These are phyloP conservation scores for Rhizopus arrhizus DNA, from an alignment of 371 early-diverging fungal species.

Conservation along the genomic window DNA sequence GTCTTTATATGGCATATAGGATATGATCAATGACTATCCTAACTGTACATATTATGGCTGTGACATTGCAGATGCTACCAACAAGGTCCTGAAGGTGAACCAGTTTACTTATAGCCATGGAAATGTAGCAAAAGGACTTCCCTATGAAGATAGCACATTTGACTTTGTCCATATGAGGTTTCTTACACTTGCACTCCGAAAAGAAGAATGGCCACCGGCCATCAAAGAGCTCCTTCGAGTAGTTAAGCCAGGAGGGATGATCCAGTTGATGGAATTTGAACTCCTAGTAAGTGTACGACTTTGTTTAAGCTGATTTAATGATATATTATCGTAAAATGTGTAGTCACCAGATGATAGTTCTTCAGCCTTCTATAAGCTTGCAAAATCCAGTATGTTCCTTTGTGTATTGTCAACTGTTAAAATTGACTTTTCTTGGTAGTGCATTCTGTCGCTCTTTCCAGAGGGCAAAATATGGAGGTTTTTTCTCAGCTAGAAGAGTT, in stretches of 20 bases:
- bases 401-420: too few relatives aligned
- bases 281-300: conserved; percentile 27
- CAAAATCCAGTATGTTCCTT: too few relatives aligned
- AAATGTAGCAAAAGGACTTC: conserved; percentile 44
- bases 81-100: conserved; percentile 26
- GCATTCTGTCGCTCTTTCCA: too few relatives aligned
- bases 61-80: conserved; percentile 40
- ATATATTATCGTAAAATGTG: too few relatives aligned
- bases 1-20: too few relatives aligned
- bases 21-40: conserved; percentile 41
- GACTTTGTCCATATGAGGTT: conserved; percentile 29
- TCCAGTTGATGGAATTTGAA: conserved; percentile 45
- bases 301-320: too few relatives aligned
- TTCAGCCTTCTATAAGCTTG: too few relatives aligned
- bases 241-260: conserved; percentile 25
- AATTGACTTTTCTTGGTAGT: too few relatives aligned
- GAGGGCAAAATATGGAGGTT: too few relatives aligned
- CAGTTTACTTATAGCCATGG: conserved; percentile 3
- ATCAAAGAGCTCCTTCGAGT: conserved; percentile 28
- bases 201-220: conserved; percentile 25
- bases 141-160: conserved; percentile 30
- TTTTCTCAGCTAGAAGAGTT: too few relatives aligned
- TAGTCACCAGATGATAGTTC: too few relatives aligned
- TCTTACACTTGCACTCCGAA: conserved; percentile 29
- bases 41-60: conserved; percentile 43